phyloP scores from a whole-genome alignment of 2,329 filamentous ascomycete genomes.

The Diplodia sapinea region DNA sequence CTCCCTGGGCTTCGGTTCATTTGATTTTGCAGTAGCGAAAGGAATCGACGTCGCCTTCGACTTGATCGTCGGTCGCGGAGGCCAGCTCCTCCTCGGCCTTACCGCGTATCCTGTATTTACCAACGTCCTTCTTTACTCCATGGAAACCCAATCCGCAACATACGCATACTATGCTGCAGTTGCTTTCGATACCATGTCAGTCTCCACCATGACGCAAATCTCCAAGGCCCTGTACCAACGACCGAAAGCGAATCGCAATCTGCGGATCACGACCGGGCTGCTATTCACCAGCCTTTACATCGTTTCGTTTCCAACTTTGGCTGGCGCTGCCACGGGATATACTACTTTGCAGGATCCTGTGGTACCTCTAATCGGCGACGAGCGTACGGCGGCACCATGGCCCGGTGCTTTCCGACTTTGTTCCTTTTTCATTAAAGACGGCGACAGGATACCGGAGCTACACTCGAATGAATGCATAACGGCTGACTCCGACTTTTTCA shows the following conservation, averaged over 20 bases:
- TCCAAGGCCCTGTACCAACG: neutral
- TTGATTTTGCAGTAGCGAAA: neutral
- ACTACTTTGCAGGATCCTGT: neutral
- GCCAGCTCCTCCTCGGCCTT: neutral
- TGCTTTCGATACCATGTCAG: neutral
- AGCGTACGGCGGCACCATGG: neutral
- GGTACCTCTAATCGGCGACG: neutral
- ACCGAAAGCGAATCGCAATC: neutral
- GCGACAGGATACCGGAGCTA: neutral
- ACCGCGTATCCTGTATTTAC: neutral
- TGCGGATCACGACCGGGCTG: neutral
- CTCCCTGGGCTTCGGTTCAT: neutral
- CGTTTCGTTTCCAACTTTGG: neutral
- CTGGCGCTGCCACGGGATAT: neutral
- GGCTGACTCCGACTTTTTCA: neutral
- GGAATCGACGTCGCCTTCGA: neutral
- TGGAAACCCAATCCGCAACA: constrained; percentile 1
- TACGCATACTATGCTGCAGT: neutral
- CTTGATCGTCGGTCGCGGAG: constrained; percentile 2
- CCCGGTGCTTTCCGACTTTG: neutral
- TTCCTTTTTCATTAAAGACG: neutral
- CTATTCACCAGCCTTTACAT: neutral
- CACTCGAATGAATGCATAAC: neutral
- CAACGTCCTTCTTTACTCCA: neutral
- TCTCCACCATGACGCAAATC: neutral